Percentiles rank a stretch among this genome's conserved stretches.
Conservation (phyloP, 495 filamentous ascomycete genomes). For the Lepidopterella palustris region DNA sequence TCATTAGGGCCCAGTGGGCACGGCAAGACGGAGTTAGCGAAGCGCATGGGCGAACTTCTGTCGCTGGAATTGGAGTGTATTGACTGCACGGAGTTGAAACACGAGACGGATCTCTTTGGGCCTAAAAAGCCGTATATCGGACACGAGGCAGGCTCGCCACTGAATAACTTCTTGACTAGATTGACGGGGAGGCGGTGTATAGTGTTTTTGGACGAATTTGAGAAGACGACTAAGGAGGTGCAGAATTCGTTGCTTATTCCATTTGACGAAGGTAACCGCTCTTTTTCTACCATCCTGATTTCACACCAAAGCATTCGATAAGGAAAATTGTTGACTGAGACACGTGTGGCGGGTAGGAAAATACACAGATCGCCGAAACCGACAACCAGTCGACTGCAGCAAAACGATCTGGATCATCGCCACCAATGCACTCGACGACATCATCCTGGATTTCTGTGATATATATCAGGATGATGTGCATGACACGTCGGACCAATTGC, state of each 20-base stretch:
- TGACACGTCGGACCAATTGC: not conserved
- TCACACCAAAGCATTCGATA: no score
- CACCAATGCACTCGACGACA: conserved; percentile 44
- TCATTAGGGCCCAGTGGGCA: conserved; percentile 19
- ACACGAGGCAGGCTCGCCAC: conserved; percentile 36
- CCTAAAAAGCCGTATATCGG: conserved; percentile 36
- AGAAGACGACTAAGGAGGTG: conserved; percentile 45
- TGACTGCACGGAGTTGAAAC: conserved; percentile 41
- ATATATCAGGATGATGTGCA: not conserved
- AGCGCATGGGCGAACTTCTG: conserved; percentile 28
- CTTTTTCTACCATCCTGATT: not conserved
- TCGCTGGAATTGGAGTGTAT: conserved; percentile 36
- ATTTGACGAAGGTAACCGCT: conserved; percentile 13
- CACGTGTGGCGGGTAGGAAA: no score
- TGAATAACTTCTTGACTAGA: conserved; percentile 50
- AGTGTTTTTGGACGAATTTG: conserved; percentile 55
- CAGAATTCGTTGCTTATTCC: conserved; percentile 12
- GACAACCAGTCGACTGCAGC: conserved; percentile 42
- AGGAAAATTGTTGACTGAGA: no score
- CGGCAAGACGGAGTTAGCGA: conserved; percentile 27
- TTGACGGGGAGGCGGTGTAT: conserved; percentile 40
- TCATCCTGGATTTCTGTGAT: conserved; percentile 27
- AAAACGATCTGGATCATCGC: conserved; percentile 54
- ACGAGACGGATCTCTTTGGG: conserved; percentile 46
- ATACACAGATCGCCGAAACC: conserved; percentile 45